Percentiles rank a stretch among this genome's conserved stretches.
phyloP scores from a whole-genome alignment of 208 protist species.

The Trichomonas vaginalis region DNA sequence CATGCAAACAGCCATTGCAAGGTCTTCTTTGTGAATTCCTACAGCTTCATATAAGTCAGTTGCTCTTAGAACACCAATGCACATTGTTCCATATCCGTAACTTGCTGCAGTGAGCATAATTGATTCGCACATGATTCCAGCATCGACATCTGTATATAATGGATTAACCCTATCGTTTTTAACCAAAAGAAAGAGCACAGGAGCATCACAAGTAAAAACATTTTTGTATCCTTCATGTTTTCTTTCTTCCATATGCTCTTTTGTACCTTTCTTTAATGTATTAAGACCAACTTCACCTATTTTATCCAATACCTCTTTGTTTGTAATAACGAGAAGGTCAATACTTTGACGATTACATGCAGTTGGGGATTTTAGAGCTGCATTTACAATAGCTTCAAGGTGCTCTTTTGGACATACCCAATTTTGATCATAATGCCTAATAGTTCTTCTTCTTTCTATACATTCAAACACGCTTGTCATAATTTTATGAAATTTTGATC shows the following conservation, averaged over 20 bases:
- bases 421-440: background rate
- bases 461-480: background rate
- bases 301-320: background rate
- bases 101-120: background rate
- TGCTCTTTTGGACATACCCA: background rate
- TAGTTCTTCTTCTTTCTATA: background rate
- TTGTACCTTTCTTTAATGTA: background rate
- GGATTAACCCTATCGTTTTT: background rate
- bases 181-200: background rate
- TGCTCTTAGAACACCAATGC: background rate
- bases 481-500: too few relatives aligned
- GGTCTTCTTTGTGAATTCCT: background rate
- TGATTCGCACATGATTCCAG: background rate
- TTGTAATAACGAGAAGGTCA: background rate
- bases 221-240: background rate
- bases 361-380: background rate
- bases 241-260: background rate
- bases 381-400: background rate
- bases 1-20: background rate
- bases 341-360: background rate
- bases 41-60: background rate
- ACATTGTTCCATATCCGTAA: background rate
- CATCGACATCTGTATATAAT: background rate
- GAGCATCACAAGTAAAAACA: background rate
- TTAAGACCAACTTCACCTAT: background rate